These are phyloP conservation scores for Vaccinium vitisidaea DNA, from an alignment of 148 eudicot species.

Conservation along the genomic window DNA sequence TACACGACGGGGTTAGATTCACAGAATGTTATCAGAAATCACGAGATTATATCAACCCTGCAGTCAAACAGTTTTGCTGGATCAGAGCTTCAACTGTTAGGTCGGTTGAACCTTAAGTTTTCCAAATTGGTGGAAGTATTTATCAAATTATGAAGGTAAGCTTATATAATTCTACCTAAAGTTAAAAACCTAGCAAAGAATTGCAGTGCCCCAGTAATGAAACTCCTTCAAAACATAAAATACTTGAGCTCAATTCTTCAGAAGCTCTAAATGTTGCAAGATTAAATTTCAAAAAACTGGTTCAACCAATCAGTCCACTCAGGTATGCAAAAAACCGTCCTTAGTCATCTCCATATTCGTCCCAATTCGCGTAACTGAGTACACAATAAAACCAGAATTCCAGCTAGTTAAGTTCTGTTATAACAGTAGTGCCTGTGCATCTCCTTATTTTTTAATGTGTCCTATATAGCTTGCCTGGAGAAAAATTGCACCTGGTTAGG, in stretches of 20 bases:
- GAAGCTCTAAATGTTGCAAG: not conserved
- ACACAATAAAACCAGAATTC: not conserved
- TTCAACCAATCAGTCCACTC: not conserved
- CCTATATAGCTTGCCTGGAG: not conserved
- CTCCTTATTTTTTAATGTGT: not conserved
- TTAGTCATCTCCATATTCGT: not conserved
- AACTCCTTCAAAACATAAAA: not conserved
- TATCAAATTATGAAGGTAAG: not conserved
- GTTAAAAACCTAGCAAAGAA: not conserved
- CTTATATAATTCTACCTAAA: not conserved
- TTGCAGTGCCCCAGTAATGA: not conserved
- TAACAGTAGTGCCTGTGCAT: not conserved
- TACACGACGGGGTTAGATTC: conserved; percentile 10
- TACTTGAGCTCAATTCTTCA: not conserved
- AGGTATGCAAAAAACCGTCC: not conserved
- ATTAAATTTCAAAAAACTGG: not conserved
- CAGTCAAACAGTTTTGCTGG: not conserved
- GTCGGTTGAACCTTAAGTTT: not conserved
- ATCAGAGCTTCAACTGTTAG: not conserved
- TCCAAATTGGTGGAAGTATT: not conserved
- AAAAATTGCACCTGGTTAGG: not conserved
- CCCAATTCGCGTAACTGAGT: not conserved
- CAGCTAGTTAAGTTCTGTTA: conserved; percentile 2
- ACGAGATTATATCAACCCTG: not conserved
- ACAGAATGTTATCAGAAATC: not conserved